phyloP scores from a whole-genome alignment of 2,329 filamentous ascomycete species.

The Fusarium setosum region DNA sequence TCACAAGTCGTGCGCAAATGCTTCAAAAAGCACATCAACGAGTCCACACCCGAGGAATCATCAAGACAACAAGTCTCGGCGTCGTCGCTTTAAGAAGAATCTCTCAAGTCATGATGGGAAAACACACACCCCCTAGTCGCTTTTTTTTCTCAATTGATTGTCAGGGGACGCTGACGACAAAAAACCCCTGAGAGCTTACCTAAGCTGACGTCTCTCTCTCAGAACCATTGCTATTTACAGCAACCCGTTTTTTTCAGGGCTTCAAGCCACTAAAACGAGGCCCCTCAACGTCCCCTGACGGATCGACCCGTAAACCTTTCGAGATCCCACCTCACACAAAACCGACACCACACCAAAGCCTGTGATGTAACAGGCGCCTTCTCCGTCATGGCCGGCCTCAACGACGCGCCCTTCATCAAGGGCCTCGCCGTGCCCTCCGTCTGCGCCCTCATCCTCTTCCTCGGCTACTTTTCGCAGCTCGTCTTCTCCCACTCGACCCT shows the following conservation, averaged over 20 bases:
- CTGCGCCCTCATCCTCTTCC: slow-evolving; percentile 73
- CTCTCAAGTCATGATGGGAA: slow-evolving; percentile 31
- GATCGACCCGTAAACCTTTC: no score
- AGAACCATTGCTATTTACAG: slow-evolving; percentile 9
- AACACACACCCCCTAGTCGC: slow-evolving; percentile 20
- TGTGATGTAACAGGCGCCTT: slow-evolving; percentile 18
- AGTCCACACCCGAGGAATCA: not conserved
- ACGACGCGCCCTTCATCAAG: slow-evolving; percentile 57
- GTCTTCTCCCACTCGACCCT: slow-evolving; percentile 71
- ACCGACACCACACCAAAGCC: no score
- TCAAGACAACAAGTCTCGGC: not conserved
- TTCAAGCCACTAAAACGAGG: slow-evolving; percentile 7
- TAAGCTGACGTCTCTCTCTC: slow-evolving; percentile 20
- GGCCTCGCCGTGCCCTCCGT: slow-evolving; percentile 76
- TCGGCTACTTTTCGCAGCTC: slow-evolving; percentile 78
- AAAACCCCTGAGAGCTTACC: slow-evolving; percentile 31
- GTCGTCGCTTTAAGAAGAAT: not conserved
- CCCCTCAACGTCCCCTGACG: not conserved
- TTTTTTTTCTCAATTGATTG: slow-evolving; percentile 11
- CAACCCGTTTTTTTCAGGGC: not conserved
- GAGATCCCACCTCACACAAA: not conserved
- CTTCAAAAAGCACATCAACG: not conserved
- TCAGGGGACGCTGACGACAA: slow-evolving; percentile 35
- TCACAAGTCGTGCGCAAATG: slow-evolving; percentile 1
- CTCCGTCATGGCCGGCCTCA: slow-evolving; percentile 54